Conservation (phyloP, 2,329 filamentous ascomycete genomes). For the Sarocladium kiliense region DNA sequence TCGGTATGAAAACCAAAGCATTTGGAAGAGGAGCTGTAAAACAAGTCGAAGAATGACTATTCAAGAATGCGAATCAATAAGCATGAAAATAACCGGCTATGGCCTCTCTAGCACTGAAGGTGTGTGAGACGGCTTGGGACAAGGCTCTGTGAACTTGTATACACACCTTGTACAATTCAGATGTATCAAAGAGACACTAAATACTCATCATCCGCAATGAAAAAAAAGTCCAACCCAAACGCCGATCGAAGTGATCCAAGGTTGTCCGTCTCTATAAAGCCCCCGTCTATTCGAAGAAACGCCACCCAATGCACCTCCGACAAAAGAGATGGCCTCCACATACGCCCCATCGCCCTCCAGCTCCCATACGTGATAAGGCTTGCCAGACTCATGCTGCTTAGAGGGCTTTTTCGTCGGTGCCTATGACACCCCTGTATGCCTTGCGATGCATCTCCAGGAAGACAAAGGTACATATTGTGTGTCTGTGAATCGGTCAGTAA, state of each 20-base stretch:
- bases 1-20: background rate
- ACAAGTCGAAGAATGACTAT: constrained; percentile 9
- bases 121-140: too few species aligned
- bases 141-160: background rate
- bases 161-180: background rate
- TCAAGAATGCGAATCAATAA: constrained; percentile 1
- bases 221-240: background rate
- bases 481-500: constrained; percentile 33
- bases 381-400: too few species aligned
- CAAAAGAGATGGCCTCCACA: constrained; percentile 16
- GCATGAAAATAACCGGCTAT: too few species aligned
- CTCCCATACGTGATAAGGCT: too few species aligned
- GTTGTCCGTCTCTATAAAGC: background rate
- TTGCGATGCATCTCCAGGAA: constrained; percentile 86
- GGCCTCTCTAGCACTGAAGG: too few species aligned
- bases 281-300: constrained; percentile 5
- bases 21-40: constrained; percentile 11
- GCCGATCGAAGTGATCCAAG: background rate
- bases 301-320: constrained; percentile 11
- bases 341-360: constrained; percentile 13
- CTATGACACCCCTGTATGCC: constrained; percentile 56
- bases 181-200: background rate
- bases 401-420: constrained; percentile 22
- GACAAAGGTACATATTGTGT: constrained; percentile 83
- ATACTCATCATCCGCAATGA: background rate